Evolutionary conservation across 768 basidiomycete genomes (phyloP).

Genomic region (Leccinellum albellum): DNA sequence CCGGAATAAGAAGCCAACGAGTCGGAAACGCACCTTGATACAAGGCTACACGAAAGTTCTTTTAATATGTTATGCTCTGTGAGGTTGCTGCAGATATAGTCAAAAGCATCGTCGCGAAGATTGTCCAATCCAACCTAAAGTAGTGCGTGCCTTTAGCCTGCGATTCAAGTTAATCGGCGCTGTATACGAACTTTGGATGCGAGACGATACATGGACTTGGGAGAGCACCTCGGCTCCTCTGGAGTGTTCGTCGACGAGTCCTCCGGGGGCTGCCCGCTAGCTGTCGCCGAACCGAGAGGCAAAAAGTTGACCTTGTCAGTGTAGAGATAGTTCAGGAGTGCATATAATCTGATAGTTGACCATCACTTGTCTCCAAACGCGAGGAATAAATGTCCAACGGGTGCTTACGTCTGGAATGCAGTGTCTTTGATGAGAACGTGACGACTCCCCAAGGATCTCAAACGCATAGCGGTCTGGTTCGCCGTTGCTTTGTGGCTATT

Average conservation of each 20-base stretch:
- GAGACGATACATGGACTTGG: slow-evolving; percentile 45
- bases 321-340: slow-evolving; percentile 39
- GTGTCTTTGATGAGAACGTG: slow-evolving; percentile 7
- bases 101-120: slow-evolving; percentile 15
- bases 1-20: background rate
- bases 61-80: slow-evolving; percentile 21
- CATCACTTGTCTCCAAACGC: background rate
- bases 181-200: slow-evolving; percentile 33
- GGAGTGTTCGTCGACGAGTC: slow-evolving; percentile 3
- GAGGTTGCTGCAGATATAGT: slow-evolving; percentile 13
- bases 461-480: slow-evolving; percentile 1
- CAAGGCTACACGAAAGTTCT: slow-evolving; percentile 20
- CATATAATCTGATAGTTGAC: slow-evolving; percentile 32
- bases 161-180: background rate
- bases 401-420: slow-evolving; percentile 27
- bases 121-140: slow-evolving; percentile 19
- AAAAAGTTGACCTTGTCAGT: slow-evolving; percentile 32
- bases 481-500: background rate
- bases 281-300: slow-evolving; percentile 23
- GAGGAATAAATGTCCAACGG: background rate
- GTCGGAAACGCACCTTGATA: slow-evolving; percentile 9
- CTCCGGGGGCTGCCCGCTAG: background rate
- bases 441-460: slow-evolving; percentile 19
- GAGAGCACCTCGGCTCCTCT: slow-evolving; percentile 30
- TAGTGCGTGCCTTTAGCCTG: background rate